Base-by-base conservation (phyloP, 1,284 basidiomycete species). In the Fomitiporia mediterranea region DNA sequence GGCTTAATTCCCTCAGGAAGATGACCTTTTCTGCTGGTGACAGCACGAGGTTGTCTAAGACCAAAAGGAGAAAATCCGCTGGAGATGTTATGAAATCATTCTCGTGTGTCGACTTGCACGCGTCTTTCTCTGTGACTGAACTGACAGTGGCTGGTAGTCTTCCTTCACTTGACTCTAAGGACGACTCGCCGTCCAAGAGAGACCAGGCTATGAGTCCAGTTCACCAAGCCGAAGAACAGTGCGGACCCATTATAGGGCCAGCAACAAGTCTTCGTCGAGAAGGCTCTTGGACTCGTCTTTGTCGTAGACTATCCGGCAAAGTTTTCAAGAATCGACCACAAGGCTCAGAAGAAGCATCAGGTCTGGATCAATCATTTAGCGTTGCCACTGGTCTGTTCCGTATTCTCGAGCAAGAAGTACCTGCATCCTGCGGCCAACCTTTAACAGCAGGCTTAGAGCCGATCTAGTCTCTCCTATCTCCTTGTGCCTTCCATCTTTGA, bases 241-340 rank as follows among this genome's bases (percentile, higher is more conserved):
- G 30, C 3, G n/a, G 21, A 19, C 17, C 30, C 21, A 8, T 19
- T 35, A 23, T 17, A 13, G 7, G 17, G 23, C 21, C 53, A n/a
- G 3, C 32, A 25, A 35, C 15, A 21, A 48, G 4, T 15, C 25
- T 46, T 4, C 44, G 15, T 9, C 53, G 53, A 27, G 34, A 46
- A n/a, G 42, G 42, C 25, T 55, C 53, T 11, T 55, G 53, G 53
- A 34, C 53, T 4, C 44, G 53, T 6, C 44, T 55, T 15, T 37
- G 53, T 5, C 34, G 35, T 11, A 48, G 27, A 39, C 13, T 55
- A 4, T 51, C 50, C 34, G 30, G 37, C n/a, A 39, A 19, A 34
- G 19, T 49, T 11, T 8, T n/a, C n/a, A 35, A 40, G 37, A 40
- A 28, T 15, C 25, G 11, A 19, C 21, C 30, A 28, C 3, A 21